These are phyloP conservation scores for Peterozyma xylosa DNA, from an alignment of 805 yeast species.

Conservation along the genomic window DNA sequence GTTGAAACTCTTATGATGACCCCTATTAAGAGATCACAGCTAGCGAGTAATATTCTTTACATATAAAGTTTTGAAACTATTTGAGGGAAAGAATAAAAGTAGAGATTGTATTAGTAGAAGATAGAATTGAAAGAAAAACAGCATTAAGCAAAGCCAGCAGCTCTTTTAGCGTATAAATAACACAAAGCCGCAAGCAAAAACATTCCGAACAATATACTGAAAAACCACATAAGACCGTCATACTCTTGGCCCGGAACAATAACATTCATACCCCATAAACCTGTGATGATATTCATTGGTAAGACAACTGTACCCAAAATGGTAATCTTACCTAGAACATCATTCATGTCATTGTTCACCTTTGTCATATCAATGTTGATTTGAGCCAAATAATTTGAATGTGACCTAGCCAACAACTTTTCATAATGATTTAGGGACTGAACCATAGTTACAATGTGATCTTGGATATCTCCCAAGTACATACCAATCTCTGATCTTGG, in stretches of 20 bases:
- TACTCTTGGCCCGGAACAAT: conserved; percentile 86
- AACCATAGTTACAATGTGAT: conserved; percentile 95
- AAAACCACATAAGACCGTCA: conserved; percentile 62
- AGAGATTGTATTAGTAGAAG: conserved; percentile 3
- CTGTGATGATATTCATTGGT: conserved; percentile 93
- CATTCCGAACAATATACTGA: conserved; percentile 40
- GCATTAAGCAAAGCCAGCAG: conserved; percentile 22
- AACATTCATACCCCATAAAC: conserved; percentile 98
- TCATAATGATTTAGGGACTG: conserved; percentile 93
- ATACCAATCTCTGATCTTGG: conserved; percentile 85
- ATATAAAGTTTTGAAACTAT: not conserved
- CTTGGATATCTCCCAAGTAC: conserved; percentile 96
- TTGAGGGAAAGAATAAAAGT: not conserved
- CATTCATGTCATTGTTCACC: conserved; percentile 95
- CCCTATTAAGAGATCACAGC: not conserved
- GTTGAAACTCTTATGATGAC: not conserved
- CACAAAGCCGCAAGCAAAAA: conserved; percentile 35
- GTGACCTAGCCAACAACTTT: conserved; percentile 88
- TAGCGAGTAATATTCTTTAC: not conserved
- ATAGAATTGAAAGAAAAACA: conserved; percentile 5
- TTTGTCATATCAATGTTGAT: conserved; percentile 96
- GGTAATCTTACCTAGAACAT: conserved; percentile 88
- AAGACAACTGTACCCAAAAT: conserved; percentile 90
- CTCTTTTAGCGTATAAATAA: conserved; percentile 40
- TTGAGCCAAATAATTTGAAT: conserved; percentile 92